Evolutionary conservation across 805 yeast species (phyloP).

Genomic region (Barnettozyma botsteinii): DNA sequence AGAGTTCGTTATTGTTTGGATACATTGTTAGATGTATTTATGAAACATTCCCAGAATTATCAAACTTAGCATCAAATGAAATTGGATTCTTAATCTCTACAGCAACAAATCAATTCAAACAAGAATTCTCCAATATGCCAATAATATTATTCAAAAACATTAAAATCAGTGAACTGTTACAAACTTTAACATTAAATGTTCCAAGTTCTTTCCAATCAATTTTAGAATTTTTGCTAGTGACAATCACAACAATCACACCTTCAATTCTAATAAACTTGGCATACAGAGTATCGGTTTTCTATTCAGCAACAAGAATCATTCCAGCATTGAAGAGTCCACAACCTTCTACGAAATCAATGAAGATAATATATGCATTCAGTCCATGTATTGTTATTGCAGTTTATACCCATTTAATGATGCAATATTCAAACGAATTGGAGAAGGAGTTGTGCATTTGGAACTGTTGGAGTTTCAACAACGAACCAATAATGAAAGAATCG

Average conservation of each 20-base stretch:
- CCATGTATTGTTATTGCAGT: slow-evolving; percentile 94
- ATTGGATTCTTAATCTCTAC: slow-evolving; percentile 33
- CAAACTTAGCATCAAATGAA: slow-evolving; percentile 45
- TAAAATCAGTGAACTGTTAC: slow-evolving; percentile 17
- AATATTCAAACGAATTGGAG: slow-evolving; percentile 63
- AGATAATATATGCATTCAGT: slow-evolving; percentile 75
- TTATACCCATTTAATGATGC: slow-evolving; percentile 89
- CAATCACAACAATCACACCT: slow-evolving; percentile 56
- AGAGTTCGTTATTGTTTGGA: slow-evolving; percentile 78
- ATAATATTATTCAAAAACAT: slow-evolving; percentile 23
- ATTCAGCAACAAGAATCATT: slow-evolving; percentile 89
- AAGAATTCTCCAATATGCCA: slow-evolving; percentile 29
- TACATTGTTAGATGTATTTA: slow-evolving; percentile 91
- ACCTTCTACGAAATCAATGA: slow-evolving; percentile 31
- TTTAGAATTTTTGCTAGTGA: slow-evolving; percentile 39
- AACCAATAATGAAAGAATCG: slow-evolving; percentile 8
- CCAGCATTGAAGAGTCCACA: slow-evolving; percentile 55
- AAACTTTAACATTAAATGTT: slow-evolving; percentile 19
- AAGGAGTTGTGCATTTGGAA: slow-evolving; percentile 58
- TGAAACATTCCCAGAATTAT: slow-evolving; percentile 85
- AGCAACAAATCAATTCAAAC: slow-evolving; percentile 28
- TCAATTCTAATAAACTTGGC: slow-evolving; percentile 78
- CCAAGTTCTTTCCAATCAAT: slow-evolving; percentile 29
- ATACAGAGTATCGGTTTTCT: slow-evolving; percentile 79
- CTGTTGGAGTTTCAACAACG: slow-evolving; percentile 40